phyloP scores from a whole-genome alignment of 2,329 filamentous ascomycete species.

The Venturia effusa region DNA sequence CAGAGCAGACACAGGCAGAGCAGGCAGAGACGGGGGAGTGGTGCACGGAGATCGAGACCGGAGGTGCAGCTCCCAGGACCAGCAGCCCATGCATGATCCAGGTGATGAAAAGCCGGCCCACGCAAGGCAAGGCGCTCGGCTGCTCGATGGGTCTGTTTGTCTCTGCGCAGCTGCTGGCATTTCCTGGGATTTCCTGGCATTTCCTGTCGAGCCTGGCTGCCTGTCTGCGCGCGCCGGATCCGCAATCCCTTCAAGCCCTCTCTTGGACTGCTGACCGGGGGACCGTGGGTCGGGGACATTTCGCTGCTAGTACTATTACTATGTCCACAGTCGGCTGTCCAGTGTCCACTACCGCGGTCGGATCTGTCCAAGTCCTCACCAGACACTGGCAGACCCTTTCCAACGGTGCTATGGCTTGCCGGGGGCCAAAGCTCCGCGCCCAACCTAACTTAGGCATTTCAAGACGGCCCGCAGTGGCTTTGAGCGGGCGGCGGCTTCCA shows the following conservation, averaged over 20 bases:
- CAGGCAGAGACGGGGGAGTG: background rate
- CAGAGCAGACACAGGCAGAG: too few relatives aligned
- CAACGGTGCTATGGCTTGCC: background rate
- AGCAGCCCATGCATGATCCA: constrained; percentile 6
- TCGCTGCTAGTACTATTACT: too few relatives aligned
- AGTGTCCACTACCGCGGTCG: too few relatives aligned
- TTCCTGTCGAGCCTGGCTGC: too few relatives aligned
- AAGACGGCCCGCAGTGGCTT: background rate
- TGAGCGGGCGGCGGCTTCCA: constrained; percentile 3
- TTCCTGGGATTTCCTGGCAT: too few relatives aligned
- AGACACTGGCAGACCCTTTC: too few relatives aligned
- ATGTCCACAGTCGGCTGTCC: too few relatives aligned
- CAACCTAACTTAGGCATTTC: background rate
- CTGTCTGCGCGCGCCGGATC: constrained; percentile 4
- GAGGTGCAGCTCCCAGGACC: constrained; percentile 1
- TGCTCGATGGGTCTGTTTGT: constrained; percentile 1
- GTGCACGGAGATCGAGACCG: constrained; percentile 12
- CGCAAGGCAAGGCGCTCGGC: constrained; percentile 4
- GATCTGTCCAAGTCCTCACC: too few relatives aligned
- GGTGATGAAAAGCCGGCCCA: constrained; percentile 4
- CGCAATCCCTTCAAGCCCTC: background rate
- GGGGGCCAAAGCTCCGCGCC: background rate
- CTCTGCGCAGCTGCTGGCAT: background rate
- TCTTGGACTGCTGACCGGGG: background rate
- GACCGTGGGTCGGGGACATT: background rate